These are phyloP conservation scores for Musa beccarii DNA, from an alignment of 176 grass and related monocot genomes.

Conservation along the genomic window DNA sequence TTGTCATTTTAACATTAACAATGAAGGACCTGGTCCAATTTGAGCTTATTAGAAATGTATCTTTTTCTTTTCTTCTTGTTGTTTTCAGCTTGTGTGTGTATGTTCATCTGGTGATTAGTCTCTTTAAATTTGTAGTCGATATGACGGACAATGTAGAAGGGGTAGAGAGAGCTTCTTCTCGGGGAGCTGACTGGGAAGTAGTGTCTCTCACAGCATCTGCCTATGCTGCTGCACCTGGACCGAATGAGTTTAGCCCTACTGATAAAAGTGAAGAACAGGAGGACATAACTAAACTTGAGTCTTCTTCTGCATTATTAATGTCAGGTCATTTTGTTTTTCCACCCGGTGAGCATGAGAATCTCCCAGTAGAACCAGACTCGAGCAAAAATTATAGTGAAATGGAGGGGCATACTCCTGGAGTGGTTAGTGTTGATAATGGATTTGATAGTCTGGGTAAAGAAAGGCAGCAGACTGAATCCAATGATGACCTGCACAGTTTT, in stretches of 20 bases:
- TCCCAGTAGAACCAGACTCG: conserved; percentile 37
- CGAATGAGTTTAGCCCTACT: conserved; percentile 1
- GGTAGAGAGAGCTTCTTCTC: neutral
- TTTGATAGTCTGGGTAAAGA: conserved; percentile 9
- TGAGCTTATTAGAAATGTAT: too few species aligned
- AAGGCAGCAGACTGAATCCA: conserved; percentile 6
- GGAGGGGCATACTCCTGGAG: conserved; percentile 6
- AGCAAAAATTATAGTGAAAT: conserved; percentile 27
- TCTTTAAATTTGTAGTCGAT: neutral
- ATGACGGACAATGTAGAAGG: conserved; percentile 26
- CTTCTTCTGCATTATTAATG: conserved; percentile 26
- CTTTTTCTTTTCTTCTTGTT: too few species aligned
- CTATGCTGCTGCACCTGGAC: conserved; percentile 30
- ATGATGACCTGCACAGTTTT: conserved; percentile 22
- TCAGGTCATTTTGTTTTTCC: conserved; percentile 79
- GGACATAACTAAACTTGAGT: conserved; percentile 8
- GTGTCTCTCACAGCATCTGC: conserved; percentile 66
- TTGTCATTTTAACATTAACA: too few species aligned
- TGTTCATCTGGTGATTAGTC: too few species aligned
- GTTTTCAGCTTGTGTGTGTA: too few species aligned
- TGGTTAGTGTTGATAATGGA: conserved; percentile 21
- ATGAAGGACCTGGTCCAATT: too few species aligned
- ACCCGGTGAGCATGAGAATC: conserved; percentile 76
- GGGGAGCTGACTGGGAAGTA: conserved; percentile 53
- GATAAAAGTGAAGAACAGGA: conserved; percentile 41